Conservation (phyloP, 495 filamentous ascomycete genomes). For the Saxophila tyrrhenica region DNA sequence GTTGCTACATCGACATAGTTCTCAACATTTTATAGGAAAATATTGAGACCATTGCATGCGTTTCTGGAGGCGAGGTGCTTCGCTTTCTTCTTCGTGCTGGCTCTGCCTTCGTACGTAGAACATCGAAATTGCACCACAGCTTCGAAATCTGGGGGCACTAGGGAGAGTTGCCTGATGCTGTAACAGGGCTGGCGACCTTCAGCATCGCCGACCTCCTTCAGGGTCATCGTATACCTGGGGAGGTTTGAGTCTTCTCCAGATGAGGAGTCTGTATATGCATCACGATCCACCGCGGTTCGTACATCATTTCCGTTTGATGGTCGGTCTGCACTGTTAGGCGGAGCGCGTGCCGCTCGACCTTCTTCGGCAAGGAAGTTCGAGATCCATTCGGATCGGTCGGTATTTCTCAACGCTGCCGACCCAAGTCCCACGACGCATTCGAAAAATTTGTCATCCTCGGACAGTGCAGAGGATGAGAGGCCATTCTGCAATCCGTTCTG, state of each 20-base stretch:
- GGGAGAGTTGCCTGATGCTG: background rate
- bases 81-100: slow-evolving; percentile 1
- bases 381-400: background rate
- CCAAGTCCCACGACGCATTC: background rate
- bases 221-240: slow-evolving; percentile 1
- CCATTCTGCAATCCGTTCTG: background rate
- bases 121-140: background rate
- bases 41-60: background rate
- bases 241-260: background rate
- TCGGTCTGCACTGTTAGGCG: background rate
- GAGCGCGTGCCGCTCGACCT: background rate
- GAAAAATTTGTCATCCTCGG: background rate
- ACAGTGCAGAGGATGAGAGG: background rate
- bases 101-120: background rate
- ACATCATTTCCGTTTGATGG: background rate
- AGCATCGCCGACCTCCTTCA: slow-evolving; percentile 1
- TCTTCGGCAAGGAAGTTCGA: background rate
- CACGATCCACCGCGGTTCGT: background rate
- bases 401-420: background rate
- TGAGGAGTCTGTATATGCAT: background rate
- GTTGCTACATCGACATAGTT: background rate
- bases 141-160: background rate
- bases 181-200: background rate
- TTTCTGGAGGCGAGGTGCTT: slow-evolving; percentile 1
- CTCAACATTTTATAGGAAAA: background rate